Percentiles rank a stretch among this genome's conserved stretches.
phyloP scores from a whole-genome alignment of 2,329 filamentous ascomycete genomes.

The Aspergillus quadricinctus region DNA sequence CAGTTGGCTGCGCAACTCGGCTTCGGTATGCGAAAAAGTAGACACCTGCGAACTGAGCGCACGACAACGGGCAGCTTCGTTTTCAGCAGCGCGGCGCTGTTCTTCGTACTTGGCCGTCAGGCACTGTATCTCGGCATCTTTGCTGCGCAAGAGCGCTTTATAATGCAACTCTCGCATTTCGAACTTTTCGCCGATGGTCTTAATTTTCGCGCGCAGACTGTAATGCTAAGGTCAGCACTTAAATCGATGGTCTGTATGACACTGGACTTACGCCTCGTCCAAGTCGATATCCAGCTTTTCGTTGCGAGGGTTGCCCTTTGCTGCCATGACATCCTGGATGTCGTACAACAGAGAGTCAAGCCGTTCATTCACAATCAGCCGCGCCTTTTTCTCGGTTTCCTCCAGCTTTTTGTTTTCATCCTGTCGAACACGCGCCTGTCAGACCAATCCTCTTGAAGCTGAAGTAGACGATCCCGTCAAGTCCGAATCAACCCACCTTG shows the following conservation, averaged over 20 bases:
- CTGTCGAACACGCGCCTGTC: conserved; percentile 39
- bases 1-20: conserved; percentile 86
- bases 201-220: conserved; percentile 68
- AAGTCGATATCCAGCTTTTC: conserved; percentile 79
- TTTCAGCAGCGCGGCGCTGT: conserved; percentile 82
- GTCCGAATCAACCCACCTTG: conserved; percentile 59
- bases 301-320: conserved; percentile 77
- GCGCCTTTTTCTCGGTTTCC: conserved; percentile 77
- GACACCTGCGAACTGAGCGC: conserved; percentile 88
- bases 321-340: conserved; percentile 81
- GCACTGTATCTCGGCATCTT: conserved; percentile 92
- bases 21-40: conserved; percentile 93
- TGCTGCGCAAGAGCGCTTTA: conserved; percentile 83
- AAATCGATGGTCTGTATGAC: conserved; percentile 3
- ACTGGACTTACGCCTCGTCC: conserved; percentile 71
- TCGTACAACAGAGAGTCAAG: conserved; percentile 76
- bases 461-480: not conserved
- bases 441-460: conserved; percentile 5
- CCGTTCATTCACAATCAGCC: conserved; percentile 78
- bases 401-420: conserved; percentile 91
- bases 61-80: conserved; percentile 72
- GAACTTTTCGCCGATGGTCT: conserved; percentile 94
- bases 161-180: conserved; percentile 94
- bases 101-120: conserved; percentile 84
- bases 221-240: conserved; percentile 17